Evolutionary conservation across 805 yeast species (phyloP).

Genomic region (Komagataella pastoris): DNA sequence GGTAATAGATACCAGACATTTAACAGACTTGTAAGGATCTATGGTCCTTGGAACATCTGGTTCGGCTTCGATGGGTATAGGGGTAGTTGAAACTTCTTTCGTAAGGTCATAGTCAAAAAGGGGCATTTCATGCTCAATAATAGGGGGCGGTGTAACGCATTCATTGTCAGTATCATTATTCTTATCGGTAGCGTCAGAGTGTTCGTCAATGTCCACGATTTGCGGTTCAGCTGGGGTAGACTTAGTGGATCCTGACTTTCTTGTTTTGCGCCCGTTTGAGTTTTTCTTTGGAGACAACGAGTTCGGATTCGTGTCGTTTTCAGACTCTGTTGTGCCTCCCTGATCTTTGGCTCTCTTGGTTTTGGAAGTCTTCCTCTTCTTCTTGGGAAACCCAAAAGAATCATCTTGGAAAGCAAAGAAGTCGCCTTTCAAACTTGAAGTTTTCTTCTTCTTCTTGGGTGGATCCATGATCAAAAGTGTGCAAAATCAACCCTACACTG

Average conservation of each 20-base stretch:
- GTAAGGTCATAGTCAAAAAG: not conserved
- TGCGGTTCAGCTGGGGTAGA: not conserved
- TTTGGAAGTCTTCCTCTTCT: not conserved
- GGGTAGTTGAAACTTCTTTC: not conserved
- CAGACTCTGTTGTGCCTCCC: not conserved
- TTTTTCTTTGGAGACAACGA: not conserved
- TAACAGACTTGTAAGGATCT: not conserved
- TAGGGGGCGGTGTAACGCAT: not conserved
- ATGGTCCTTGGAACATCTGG: not conserved
- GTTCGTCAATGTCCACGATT: not conserved
- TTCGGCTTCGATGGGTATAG: not conserved
- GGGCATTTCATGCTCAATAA: not conserved
- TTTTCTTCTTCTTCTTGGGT: not conserved
- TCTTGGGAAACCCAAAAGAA: not conserved
- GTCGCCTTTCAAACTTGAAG: not conserved
- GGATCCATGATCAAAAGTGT: not conserved
- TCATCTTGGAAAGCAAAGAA: not conserved
- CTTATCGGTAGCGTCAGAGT: not conserved
- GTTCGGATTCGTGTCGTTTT: not conserved
- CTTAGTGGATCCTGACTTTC: not conserved
- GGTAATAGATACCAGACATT: not conserved
- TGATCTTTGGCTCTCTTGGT: not conserved
- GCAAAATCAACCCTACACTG: not conserved
- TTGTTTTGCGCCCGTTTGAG: not conserved
- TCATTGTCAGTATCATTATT: not conserved